A percentile compares a stretch with the other conserved stretches of the same genome.
Conservation (phyloP, 805 yeast species). For the Myxozyma kluyveri region DNA sequence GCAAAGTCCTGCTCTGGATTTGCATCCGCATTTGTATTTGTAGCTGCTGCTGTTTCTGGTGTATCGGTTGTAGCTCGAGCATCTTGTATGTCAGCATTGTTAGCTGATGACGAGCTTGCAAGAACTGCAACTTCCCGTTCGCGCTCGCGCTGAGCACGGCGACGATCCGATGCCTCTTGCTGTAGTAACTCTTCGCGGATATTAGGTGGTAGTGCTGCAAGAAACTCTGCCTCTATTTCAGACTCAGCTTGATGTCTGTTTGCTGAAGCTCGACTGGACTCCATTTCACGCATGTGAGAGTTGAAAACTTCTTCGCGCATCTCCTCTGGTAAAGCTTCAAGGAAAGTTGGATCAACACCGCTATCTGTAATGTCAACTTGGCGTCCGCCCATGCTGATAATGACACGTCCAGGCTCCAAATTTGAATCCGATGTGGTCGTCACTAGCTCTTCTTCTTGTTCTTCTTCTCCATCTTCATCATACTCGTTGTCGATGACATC, state of each 20-base stretch:
- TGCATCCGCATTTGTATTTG: background rate
- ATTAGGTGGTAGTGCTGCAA: slow-evolving; percentile 71
- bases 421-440: background rate
- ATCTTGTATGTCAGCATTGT: background rate
- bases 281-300: slow-evolving; percentile 74
- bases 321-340: slow-evolving; percentile 86
- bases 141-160: slow-evolving; percentile 27
- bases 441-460: slow-evolving; percentile 6
- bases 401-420: slow-evolving; percentile 58
- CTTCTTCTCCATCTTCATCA: slow-evolving; percentile 1
- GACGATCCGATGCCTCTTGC: slow-evolving; percentile 34
- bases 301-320: slow-evolving; percentile 90
- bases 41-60: background rate
- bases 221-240: slow-evolving; percentile 75
- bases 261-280: slow-evolving; percentile 45
- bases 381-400: slow-evolving; percentile 70
- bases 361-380: slow-evolving; percentile 84
- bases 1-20: slow-evolving; percentile 34
- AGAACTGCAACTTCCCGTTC: slow-evolving; percentile 24
- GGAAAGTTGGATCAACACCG: slow-evolving; percentile 86
- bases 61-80: background rate
- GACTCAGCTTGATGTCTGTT: slow-evolving; percentile 44
- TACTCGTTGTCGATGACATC: background rate
- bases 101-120: background rate
- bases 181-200: slow-evolving; percentile 46